Base-by-base conservation (phyloP, 257 asterid genomes). In the Solanum chaucha region DNA sequence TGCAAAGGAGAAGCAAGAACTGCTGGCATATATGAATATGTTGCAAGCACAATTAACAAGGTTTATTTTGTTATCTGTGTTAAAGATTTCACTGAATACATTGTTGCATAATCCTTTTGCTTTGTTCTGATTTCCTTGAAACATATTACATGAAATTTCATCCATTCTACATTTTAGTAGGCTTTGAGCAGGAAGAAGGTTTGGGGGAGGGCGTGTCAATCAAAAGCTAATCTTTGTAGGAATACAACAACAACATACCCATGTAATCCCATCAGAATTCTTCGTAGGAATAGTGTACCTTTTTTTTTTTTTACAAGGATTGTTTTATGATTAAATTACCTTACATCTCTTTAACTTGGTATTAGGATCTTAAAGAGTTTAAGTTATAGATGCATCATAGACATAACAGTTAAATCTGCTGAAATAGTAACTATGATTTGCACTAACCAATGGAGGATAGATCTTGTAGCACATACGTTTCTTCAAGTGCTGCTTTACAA, bases 31-130 rank as follows among this genome's bases (percentile, higher is more conserved):
- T 87, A 85, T 94, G 67, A 93, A 89, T 88, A 90, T 90, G 89
- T 88, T 95, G 87, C 98, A 94, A 88, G 98, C 95, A 87, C 98
- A 97, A 86, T 90, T 94, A 78, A 94, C 92, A 92, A 95, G 98
- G 98, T 97, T 82, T 24, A 30, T 9, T 64, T 32, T 38, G 17
- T 22, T 22, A 41, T 44, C 28, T 80, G 38, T 80, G 40, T 41
- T 15, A 35, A 26, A 80, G 26, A 80, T 80, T 80, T 46, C 82
- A 35, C 30, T 1, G 82, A 74, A 17, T 74, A 38, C 58, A 74
- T 38, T 40, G 22, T 40, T 75, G 35, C 59, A 40, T 22, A 75
- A 75, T 28, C 85, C 67, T 48, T 46, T 81, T 81, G 3, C 68
- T 19, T 17, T 30, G 40, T 59, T 46, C 44, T 30, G 28, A 51